Conservation (phyloP, 352 stramenopile species). For the Globisporangium cederbergense region DNA sequence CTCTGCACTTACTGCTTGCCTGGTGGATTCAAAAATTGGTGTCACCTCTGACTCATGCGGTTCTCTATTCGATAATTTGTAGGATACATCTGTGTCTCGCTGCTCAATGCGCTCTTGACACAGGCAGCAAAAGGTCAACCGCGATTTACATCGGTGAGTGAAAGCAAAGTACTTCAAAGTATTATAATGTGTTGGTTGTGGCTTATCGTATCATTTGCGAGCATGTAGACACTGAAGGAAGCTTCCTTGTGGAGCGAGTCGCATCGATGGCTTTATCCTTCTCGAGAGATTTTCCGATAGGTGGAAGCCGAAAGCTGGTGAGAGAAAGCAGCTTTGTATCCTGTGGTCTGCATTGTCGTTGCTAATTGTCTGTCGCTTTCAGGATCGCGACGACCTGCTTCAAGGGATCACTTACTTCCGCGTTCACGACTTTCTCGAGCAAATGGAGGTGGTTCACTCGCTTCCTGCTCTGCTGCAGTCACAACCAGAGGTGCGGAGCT, state of each 20-base stretch:
- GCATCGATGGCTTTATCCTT: slow-evolving; percentile 81
- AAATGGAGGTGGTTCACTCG: slow-evolving; percentile 83
- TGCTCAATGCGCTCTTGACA: slow-evolving; percentile 36
- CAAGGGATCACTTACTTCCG: slow-evolving; percentile 71
- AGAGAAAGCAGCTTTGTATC: slow-evolving; percentile 6
- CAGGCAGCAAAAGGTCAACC: slow-evolving; percentile 18
- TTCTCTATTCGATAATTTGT: background rate
- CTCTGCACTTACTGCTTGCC: background rate
- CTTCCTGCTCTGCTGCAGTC: slow-evolving; percentile 55
- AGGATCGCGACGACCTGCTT: slow-evolving; percentile 81
- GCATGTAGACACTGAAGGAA: slow-evolving; percentile 87
- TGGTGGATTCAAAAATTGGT: slow-evolving; percentile 3
- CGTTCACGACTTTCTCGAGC: slow-evolving; percentile 86
- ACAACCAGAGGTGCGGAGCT: slow-evolving; percentile 26
- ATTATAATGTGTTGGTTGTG: background rate
- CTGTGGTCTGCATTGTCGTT: slow-evolving; percentile 2
- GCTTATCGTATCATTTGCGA: background rate
- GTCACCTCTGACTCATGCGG: background rate
- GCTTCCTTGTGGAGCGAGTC: slow-evolving; percentile 88
- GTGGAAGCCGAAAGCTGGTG: slow-evolving; percentile 29
- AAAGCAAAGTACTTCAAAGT: too few species aligned
- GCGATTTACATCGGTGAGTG: slow-evolving; percentile 62
- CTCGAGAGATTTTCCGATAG: slow-evolving; percentile 57
- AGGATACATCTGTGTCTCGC: slow-evolving; percentile 73
- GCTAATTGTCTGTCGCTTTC: slow-evolving; percentile 12